phyloP scores from a whole-genome alignment of 2,329 filamentous ascomycete genomes.

The Clarireedia hainanense region DNA sequence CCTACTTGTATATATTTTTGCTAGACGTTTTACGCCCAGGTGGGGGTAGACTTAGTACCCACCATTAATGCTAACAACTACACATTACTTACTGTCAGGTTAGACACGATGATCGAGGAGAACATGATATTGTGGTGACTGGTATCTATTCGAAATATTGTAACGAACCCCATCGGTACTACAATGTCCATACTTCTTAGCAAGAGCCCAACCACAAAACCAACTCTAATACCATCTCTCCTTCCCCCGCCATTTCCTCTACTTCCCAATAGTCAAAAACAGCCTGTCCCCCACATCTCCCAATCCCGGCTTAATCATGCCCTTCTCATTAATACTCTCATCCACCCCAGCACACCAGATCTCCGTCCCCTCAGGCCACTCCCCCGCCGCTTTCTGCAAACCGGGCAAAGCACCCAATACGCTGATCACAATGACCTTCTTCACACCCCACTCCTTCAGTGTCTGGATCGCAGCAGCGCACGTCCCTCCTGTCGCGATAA shows the following conservation, averaged over 20 bases:
- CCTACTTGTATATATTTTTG: slow-evolving; percentile 11
- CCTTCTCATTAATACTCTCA: slow-evolving; percentile 60
- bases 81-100: not conserved
- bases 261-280: slow-evolving; percentile 86
- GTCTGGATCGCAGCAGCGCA: slow-evolving; percentile 85
- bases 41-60: slow-evolving; percentile 9
- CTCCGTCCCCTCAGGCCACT: slow-evolving; percentile 71
- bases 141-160: slow-evolving; percentile 4
- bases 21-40: not conserved
- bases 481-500: slow-evolving; percentile 90
- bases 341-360: slow-evolving; percentile 82
- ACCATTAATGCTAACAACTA: slow-evolving; percentile 4
- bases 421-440: slow-evolving; percentile 66
- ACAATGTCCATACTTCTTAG: not conserved
- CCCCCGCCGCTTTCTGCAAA: slow-evolving; percentile 60
- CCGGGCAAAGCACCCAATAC: slow-evolving; percentile 68
- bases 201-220: not conserved
- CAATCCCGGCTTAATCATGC: slow-evolving; percentile 86
- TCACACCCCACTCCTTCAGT: slow-evolving; percentile 84
- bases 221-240: not conserved
- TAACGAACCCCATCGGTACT: not conserved
- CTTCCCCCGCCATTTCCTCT: not conserved
- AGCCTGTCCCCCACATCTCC: slow-evolving; percentile 87
- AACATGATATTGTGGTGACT: not conserved
- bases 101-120: not conserved